phyloP scores from a whole-genome alignment of 73 alveolate species.

The Loxodes magnus region DNA sequence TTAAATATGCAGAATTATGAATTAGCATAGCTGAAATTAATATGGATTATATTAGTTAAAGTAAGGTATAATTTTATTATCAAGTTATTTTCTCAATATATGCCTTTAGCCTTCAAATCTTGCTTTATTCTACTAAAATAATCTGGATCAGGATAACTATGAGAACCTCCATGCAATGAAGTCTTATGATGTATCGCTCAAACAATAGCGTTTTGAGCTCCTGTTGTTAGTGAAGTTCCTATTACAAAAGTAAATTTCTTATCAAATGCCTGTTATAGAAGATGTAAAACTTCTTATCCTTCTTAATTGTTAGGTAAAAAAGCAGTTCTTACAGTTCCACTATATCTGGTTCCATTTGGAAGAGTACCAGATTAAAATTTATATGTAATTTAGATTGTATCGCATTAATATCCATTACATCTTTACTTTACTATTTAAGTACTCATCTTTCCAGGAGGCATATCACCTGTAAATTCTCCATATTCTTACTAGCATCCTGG shows the following conservation, averaged over 20 bases:
- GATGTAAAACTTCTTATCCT: slow-evolving; percentile 70
- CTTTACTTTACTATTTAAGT: slow-evolving; percentile 48
- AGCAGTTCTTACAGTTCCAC: slow-evolving; percentile 84
- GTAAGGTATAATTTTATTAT: no score
- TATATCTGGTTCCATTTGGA: slow-evolving; percentile 37
- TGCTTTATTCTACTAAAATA: slow-evolving; percentile 78
- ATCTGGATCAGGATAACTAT: slow-evolving; percentile 96
- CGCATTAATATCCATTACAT: slow-evolving; percentile 34
- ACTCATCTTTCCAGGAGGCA: slow-evolving; percentile 40
- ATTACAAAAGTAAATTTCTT: slow-evolving; percentile 80
- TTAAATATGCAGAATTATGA: no score
- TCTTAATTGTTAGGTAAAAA: slow-evolving; percentile 82
- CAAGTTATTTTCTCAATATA: no score
- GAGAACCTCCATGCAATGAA: slow-evolving; percentile 72
- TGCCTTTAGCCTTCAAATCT: slow-evolving; percentile 86
- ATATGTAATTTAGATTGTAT: slow-evolving; percentile 26
- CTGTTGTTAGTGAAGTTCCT: slow-evolving; percentile 96
- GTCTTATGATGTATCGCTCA: slow-evolving; percentile 98
- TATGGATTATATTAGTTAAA: no score
- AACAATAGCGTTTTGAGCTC: slow-evolving; percentile 61
- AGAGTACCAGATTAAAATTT: slow-evolving; percentile 49
- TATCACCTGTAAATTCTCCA: slow-evolving; percentile 45
- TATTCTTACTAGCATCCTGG: slow-evolving; percentile 38
- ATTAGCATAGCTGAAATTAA: no score
- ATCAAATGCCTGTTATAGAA: slow-evolving; percentile 73